A percentile compares a stretch with the other conserved stretches of the same genome.
Conservation (phyloP, 257 asterid species). For the Solanum ahanhuiri region DNA sequence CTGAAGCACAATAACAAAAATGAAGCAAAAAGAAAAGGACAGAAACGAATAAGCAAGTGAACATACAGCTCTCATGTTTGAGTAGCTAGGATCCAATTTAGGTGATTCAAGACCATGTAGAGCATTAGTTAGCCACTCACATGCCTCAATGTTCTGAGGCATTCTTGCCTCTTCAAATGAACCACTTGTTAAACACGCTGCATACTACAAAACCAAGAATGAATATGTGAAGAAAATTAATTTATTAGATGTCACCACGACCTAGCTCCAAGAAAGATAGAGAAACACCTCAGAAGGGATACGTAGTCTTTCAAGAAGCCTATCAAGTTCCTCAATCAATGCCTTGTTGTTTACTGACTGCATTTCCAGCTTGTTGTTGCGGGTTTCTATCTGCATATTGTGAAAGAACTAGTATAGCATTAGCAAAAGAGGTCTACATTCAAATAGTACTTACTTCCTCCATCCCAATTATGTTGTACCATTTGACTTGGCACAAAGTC, state of each 20-base stretch:
- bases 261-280: neutral
- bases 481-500: neutral
- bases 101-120: slow-evolving; percentile 65
- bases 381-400: slow-evolving; percentile 71
- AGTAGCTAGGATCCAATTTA: slow-evolving; percentile 57
- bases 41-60: neutral
- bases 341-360: slow-evolving; percentile 86
- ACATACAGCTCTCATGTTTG: slow-evolving; percentile 75
- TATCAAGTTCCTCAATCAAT: slow-evolving; percentile 87
- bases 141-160: slow-evolving; percentile 88
- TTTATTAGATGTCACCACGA: neutral
- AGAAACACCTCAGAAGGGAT: slow-evolving; percentile 79
- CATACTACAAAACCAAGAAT: slow-evolving; percentile 45
- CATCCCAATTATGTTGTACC: neutral
- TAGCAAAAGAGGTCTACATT: slow-evolving; percentile 3
- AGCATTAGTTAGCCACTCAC: slow-evolving; percentile 86
- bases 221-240: slow-evolving; percentile 4
- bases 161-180: slow-evolving; percentile 87
- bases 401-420: slow-evolving; percentile 7
- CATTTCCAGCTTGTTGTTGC: slow-evolving; percentile 97
- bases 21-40: neutral
- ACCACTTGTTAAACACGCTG: slow-evolving; percentile 60
- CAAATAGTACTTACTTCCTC: neutral
- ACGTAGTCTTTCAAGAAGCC: slow-evolving; percentile 68
- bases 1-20: neutral